These are phyloP conservation scores for Cyathus olla DNA, from an alignment of 1,284 basidiomycete genomes.

Conservation along the genomic window DNA sequence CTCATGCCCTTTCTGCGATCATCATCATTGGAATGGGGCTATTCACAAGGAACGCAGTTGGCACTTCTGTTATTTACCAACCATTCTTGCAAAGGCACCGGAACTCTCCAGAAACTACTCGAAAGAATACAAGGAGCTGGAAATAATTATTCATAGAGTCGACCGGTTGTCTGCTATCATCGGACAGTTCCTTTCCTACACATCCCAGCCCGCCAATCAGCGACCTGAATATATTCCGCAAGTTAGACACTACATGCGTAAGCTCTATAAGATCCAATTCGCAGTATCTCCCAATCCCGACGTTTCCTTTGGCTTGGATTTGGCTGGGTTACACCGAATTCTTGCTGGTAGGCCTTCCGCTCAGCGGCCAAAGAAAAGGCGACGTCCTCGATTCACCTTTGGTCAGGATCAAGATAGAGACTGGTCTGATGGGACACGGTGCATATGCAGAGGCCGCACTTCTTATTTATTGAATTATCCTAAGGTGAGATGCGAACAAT, in stretches of 20 bases:
- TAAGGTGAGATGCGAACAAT: conserved; percentile 74
- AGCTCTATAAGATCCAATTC: conserved; percentile 86
- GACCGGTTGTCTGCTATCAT: conserved; percentile 79
- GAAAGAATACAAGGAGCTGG: conserved; percentile 79
- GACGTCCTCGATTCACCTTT: conserved; percentile 78
- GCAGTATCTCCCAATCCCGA: conserved; percentile 82
- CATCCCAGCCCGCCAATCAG: conserved; percentile 74
- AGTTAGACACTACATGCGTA: conserved; percentile 88
- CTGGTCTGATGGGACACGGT: conserved; percentile 80
- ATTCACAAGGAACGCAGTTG: conserved; percentile 83
- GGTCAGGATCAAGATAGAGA: conserved; percentile 81
- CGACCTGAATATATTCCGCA: conserved; percentile 79
- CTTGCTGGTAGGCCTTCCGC: conserved; percentile 72
- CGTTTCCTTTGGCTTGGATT: conserved; percentile 82
- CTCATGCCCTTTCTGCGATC: conserved; percentile 89
- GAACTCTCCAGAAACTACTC: conserved; percentile 82
- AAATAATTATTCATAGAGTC: conserved; percentile 80
- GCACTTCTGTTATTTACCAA: conserved; percentile 83
- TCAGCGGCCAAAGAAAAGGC: conserved; percentile 68
- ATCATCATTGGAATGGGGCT: conserved; percentile 88
- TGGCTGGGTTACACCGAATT: conserved; percentile 82
- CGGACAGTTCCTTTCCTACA: conserved; percentile 81
- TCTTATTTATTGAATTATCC: conserved; percentile 67
- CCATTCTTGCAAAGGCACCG: conserved; percentile 74
- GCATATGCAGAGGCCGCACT: conserved; percentile 81